Evolutionary conservation across 2,329 filamentous ascomycete genomes (phyloP).

Genomic region (Graphilbum ipis-grandicollis): DNA sequence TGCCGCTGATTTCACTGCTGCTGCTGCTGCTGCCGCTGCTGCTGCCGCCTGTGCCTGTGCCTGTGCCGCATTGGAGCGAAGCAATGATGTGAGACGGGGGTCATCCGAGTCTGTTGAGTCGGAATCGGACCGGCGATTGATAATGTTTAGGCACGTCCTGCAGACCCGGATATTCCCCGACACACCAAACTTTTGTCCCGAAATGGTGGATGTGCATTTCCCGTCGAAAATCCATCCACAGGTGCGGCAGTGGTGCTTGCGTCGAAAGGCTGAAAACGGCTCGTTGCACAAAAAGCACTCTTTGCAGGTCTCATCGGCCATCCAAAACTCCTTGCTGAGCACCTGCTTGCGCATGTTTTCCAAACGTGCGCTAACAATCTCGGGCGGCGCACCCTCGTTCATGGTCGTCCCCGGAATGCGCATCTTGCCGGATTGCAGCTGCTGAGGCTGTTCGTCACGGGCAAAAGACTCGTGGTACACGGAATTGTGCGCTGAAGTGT

Average conservation of each 20-base stretch:
- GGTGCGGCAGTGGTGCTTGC: slow-evolving; percentile 89
- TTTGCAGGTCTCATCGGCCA: slow-evolving; percentile 96
- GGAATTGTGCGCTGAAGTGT: slow-evolving; percentile 39
- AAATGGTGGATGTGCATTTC: slow-evolving; percentile 84
- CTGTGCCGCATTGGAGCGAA: slow-evolving; percentile 35
- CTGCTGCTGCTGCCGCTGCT: no score
- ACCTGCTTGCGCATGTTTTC: slow-evolving; percentile 72
- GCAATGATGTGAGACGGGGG: slow-evolving; percentile 47
- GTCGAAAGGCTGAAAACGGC: slow-evolving; percentile 79
- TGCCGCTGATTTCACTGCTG: no score
- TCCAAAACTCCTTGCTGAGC: slow-evolving; percentile 93
- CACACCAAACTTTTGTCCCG: slow-evolving; percentile 76
- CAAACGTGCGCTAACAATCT: slow-evolving; percentile 41
- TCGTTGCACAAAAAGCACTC: slow-evolving; percentile 89
- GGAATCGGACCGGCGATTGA: slow-evolving; percentile 79
- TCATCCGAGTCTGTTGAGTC: slow-evolving; percentile 73
- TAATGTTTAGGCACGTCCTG: slow-evolving; percentile 80
- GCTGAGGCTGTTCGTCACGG: slow-evolving; percentile 25
- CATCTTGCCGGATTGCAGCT: slow-evolving; percentile 26
- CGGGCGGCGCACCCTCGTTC: slow-evolving; percentile 37
- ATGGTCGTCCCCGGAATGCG: slow-evolving; percentile 39
- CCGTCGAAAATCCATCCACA: slow-evolving; percentile 99
- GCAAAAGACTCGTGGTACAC: slow-evolving; percentile 39
- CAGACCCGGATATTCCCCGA: slow-evolving; percentile 74
- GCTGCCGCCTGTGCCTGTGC: no score